Base-by-base conservation (phyloP, 2,329 filamentous ascomycete species). In the Bipolaris gigantea region DNA sequence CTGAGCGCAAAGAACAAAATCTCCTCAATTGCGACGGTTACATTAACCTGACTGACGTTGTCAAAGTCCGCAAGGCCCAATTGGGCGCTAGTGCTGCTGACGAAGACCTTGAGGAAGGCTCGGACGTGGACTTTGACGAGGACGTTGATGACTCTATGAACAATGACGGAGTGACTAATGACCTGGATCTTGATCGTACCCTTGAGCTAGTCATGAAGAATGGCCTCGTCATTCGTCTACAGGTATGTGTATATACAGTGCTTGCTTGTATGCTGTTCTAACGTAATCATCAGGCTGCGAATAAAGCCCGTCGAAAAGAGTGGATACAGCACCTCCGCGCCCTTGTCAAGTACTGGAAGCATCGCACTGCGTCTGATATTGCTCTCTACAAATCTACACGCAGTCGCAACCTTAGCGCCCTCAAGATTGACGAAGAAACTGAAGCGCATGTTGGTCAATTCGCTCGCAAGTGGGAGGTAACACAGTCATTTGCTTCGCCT, bases 401-500 rank as follows among this genome's bases (percentile, higher is more conserved):
- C 18, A 75, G 78, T 48, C 78, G 79, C 48, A 89, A 89, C 59
- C 77, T 88, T 30, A 76, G 81, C 38, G 74, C 79, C 5, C 76
- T 89, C 46, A 81, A 83, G 45, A 85, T 89, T 52, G 85, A 88
- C 64, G 86, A 89, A 65, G 82, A 85, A 60, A 78, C 82, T 60
- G 86, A 89, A 70, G 85, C 86, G 0, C 73, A 82, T 39, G 72
- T 88, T n/a, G 86, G 85, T 9, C 85, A 87, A 63, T 88, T 85
- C 64, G 85, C 85, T 0, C 77, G 80, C 59, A 88, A 88, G 63
- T 89, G 86, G 86, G 86, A 89, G 67, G 85, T 88, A 19, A 83
- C 79, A 15, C 81, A 85, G 58, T 83, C 84, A 1, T 81, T 81
- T 60, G 84, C 85, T n/a, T 86, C 81, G 1, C 81, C 85, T 1